These are phyloP conservation scores for Verticillium longisporum DNA, from an alignment of 2,329 filamentous ascomycete species.

Conservation along the genomic window DNA sequence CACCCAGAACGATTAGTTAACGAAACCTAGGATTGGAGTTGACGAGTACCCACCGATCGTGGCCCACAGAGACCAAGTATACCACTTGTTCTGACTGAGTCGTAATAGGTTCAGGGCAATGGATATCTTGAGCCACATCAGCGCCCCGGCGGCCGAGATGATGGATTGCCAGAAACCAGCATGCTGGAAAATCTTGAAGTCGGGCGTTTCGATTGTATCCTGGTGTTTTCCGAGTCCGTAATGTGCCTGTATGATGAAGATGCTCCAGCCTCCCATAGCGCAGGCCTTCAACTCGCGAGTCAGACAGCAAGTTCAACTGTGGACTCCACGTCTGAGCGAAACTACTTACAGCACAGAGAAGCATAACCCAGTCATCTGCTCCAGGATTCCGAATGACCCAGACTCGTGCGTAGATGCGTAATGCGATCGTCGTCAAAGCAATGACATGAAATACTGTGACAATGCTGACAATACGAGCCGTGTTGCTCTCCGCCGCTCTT, in stretches of 20 bases:
- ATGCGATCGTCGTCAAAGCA: conserved; percentile 11
- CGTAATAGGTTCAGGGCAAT: conserved; percentile 15
- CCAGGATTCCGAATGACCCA: conserved; percentile 16
- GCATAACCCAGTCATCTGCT: conserved; percentile 20
- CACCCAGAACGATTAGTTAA: neutral
- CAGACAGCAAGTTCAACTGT: neutral
- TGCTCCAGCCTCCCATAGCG: conserved; percentile 18
- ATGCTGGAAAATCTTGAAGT: conserved; percentile 27
- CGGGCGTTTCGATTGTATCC: conserved; percentile 22
- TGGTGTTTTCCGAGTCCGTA: conserved; percentile 40
- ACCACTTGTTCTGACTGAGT: conserved; percentile 17
- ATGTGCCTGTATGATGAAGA: conserved; percentile 33
- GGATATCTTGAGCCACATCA: conserved; percentile 14
- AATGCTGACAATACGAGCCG: conserved; percentile 15
- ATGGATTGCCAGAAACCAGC: conserved; percentile 39
- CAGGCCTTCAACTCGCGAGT: conserved; percentile 14
- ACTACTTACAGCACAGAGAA: conserved; percentile 16
- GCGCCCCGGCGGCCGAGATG: conserved; percentile 25
- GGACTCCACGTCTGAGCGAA: neutral
- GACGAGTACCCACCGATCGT: conserved; percentile 8
- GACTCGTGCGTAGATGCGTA: conserved; percentile 13
- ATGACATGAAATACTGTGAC: conserved; percentile 15
- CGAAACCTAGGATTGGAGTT: neutral
- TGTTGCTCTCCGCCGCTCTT: conserved; percentile 18
- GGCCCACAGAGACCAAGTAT: conserved; percentile 16